These are phyloP conservation scores for Eleusine coracana DNA, from an alignment of 176 grass and related monocot species.

Conservation along the genomic window DNA sequence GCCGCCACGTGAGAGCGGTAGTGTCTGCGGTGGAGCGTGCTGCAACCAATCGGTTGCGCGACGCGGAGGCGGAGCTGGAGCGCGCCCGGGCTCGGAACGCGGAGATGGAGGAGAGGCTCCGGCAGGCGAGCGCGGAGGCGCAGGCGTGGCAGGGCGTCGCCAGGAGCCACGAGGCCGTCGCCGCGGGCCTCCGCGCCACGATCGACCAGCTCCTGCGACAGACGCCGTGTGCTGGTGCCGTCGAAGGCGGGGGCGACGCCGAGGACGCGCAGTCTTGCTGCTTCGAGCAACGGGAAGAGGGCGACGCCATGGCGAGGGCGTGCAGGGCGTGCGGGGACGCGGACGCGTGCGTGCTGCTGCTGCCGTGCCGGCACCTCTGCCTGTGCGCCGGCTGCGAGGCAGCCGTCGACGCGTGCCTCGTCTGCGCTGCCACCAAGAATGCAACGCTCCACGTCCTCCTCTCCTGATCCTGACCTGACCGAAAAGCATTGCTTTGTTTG, in stretches of 20 bases:
- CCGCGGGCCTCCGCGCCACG: slow-evolving; percentile 54
- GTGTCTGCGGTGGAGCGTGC: slow-evolving; percentile 41
- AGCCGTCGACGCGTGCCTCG: slow-evolving; percentile 1
- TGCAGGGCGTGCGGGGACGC: slow-evolving; percentile 55
- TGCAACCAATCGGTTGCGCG: slow-evolving; percentile 35
- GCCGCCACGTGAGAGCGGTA: slow-evolving; percentile 49
- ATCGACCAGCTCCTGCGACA: slow-evolving; percentile 46
- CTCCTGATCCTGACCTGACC: background rate
- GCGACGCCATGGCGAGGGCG: background rate
- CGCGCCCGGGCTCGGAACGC: slow-evolving; percentile 36
- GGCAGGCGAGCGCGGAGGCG: slow-evolving; percentile 49
- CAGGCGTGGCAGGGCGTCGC: slow-evolving; percentile 63
- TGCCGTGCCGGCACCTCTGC: slow-evolving; percentile 83
- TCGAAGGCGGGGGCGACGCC: slow-evolving; percentile 23
- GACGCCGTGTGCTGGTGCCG: background rate
- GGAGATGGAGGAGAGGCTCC: slow-evolving; percentile 60
- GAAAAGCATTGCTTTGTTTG: background rate
- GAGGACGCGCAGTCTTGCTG: slow-evolving; percentile 81
- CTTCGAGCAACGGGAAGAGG: slow-evolving; percentile 8
- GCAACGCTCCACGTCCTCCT: slow-evolving; percentile 27
- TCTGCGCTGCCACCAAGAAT: slow-evolving; percentile 26
- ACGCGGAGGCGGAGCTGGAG: slow-evolving; percentile 51
- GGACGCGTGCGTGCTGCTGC: slow-evolving; percentile 58
- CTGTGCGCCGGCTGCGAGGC: slow-evolving; percentile 45
- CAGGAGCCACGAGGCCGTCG: slow-evolving; percentile 56